Conservation (phyloP, 169 alveolate genomes). For the Plasmodium fragile region DNA sequence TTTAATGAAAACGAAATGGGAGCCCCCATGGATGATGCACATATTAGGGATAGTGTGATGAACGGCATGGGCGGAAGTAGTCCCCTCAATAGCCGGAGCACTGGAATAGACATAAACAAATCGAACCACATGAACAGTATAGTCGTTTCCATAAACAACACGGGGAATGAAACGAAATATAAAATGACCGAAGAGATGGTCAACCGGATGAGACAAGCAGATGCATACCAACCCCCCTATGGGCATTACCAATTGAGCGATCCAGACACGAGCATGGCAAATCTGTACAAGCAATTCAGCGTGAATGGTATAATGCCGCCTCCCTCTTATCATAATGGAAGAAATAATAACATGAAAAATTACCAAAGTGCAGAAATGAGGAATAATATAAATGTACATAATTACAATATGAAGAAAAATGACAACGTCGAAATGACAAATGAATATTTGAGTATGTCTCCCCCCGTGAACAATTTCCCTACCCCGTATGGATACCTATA, state of each 20-base stretch:
- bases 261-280: not conserved
- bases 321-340: not conserved
- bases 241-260: not conserved
- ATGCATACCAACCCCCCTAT: not conserved
- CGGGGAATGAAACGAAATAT: not conserved
- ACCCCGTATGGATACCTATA: constrained; percentile 10
- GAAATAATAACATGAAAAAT: not conserved
- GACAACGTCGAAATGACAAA: not conserved
- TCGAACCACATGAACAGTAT: not conserved
- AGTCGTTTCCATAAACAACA: not conserved
- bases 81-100: not conserved
- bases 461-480: not conserved
- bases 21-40: not conserved
- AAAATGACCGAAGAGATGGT: not conserved
- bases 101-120: not conserved
- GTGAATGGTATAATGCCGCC: constrained; percentile 1
- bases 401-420: constrained; percentile 16
- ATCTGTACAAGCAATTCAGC: constrained; percentile 4
- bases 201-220: not conserved
- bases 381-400: constrained; percentile 34
- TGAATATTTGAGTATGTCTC: not conserved
- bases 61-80: not conserved
- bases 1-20: not conserved
- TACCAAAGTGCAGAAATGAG: not conserved
- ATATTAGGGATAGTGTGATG: not conserved